Percentiles rank a stretch among this genome's conserved stretches.
Conservation (phyloP, 2,329 filamentous ascomycete species). For the Pseudopithomyces chartarum region DNA sequence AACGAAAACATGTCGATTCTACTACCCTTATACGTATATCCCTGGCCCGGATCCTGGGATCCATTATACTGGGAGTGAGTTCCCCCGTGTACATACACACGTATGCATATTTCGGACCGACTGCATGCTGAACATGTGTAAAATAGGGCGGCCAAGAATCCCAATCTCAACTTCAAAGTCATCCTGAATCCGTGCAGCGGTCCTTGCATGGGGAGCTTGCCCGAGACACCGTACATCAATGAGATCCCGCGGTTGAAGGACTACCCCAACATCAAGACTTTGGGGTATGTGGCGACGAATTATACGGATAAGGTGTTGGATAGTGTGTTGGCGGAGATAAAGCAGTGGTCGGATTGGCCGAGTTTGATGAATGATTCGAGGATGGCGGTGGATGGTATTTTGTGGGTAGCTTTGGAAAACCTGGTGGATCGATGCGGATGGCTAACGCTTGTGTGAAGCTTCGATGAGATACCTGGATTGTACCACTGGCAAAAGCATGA, state of each 20-base stretch:
- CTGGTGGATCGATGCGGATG: too few species aligned
- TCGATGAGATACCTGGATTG: constrained; percentile 46
- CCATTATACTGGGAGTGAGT: constrained; percentile 51
- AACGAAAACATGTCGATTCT: constrained; percentile 38
- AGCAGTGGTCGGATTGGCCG: constrained; percentile 52
- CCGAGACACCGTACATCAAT: constrained; percentile 17
- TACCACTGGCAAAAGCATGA: constrained; percentile 24
- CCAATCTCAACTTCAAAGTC: constrained; percentile 54
- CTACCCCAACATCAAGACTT: constrained; percentile 53
- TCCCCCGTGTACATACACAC: not conserved
- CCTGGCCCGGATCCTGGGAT: constrained; percentile 52
- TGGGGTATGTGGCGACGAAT: constrained; percentile 57
- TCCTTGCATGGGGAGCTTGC: constrained; percentile 16
- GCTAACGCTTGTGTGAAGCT: not conserved
- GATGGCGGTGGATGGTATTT: constrained; percentile 54
- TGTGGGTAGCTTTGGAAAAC: constrained; percentile 18
- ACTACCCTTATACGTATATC: constrained; percentile 57
- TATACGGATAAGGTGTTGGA: constrained; percentile 45
- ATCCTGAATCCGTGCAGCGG: constrained; percentile 54
- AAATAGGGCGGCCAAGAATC: constrained; percentile 31
- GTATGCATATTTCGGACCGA: not conserved
- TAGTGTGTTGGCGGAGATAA: constrained; percentile 45
- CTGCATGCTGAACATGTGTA: not conserved
- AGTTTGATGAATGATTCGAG: constrained; percentile 33
- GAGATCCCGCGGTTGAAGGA: constrained; percentile 48